These are phyloP conservation scores for Candida pini DNA, from an alignment of 805 yeast species.

Conservation along the genomic window DNA sequence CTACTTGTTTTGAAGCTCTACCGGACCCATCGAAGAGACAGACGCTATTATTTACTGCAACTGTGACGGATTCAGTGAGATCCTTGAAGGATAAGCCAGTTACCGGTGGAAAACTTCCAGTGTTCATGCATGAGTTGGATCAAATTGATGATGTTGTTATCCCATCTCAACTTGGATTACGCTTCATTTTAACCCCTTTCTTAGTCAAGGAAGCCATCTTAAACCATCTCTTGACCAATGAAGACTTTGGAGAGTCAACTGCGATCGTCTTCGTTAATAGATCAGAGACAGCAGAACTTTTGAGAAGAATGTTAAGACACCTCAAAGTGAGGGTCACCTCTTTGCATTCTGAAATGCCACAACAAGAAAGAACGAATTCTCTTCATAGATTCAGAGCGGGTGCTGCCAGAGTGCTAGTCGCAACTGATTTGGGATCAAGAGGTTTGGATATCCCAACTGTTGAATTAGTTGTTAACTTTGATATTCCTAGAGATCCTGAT, in stretches of 20 bases:
- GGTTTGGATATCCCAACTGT: conserved; percentile 82
- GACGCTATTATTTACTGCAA: conserved; percentile 89
- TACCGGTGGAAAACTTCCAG: conserved; percentile 50
- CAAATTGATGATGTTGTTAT: conserved; percentile 70
- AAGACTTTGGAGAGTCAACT: conserved; percentile 57
- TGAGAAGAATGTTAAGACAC: conserved; percentile 68
- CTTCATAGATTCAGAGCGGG: conserved; percentile 90
- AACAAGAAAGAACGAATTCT: conserved; percentile 83
- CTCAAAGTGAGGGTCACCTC: conserved; percentile 82
- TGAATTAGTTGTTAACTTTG: conserved; percentile 71
- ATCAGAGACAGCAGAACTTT: conserved; percentile 82
- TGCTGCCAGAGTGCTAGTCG: conserved; percentile 87
- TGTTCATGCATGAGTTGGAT: conserved; percentile 71
- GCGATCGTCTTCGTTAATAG: conserved; percentile 89
- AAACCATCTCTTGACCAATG: conserved; percentile 58
- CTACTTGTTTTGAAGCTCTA: conserved; percentile 61
- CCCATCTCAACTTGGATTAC: conserved; percentile 63
- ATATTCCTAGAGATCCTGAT: conserved; percentile 79
- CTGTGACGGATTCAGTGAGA: conserved; percentile 89
- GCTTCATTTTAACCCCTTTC: conserved; percentile 74
- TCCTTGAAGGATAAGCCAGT: conserved; percentile 61
- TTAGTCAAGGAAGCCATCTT: conserved; percentile 88
- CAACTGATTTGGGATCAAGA: conserved; percentile 93
- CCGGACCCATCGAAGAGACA: conserved; percentile 75
- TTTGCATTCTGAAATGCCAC: conserved; percentile 92